Percentiles rank a stretch among this genome's conserved stretches.
These are phyloP conservation scores for Colletotrichum sp. DNA, from an alignment of 2,329 filamentous ascomycete species.

Conservation along the genomic window DNA sequence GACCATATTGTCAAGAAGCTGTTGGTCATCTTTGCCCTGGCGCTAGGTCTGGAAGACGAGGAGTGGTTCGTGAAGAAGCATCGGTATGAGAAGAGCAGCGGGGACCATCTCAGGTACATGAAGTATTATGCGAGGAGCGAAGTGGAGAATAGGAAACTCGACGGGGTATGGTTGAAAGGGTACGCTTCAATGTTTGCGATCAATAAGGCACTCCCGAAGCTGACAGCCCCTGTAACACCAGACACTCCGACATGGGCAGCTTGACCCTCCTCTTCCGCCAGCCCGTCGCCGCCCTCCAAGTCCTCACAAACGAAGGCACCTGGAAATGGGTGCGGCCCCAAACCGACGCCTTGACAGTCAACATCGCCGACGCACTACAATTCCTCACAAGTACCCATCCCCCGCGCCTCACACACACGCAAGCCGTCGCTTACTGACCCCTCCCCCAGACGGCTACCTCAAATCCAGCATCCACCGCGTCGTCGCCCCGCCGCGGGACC, in stretches of 20 bases:
- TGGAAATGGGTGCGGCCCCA: conserved; percentile 33
- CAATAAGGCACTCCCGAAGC: not conserved
- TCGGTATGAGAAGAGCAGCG: conserved; percentile 56
- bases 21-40: conserved; percentile 35
- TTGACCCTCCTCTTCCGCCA: conserved; percentile 62
- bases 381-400: conserved; percentile 41
- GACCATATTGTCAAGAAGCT: conserved; percentile 57
- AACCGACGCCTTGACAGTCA: conserved; percentile 48
- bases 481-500: conserved; percentile 35
- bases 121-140: conserved; percentile 52
- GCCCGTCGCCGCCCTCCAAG: conserved; percentile 58
- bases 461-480: conserved; percentile 39
- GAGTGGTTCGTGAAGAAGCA: conserved; percentile 60
- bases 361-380: conserved; percentile 50
- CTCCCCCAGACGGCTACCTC: conserved; percentile 33
- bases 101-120: conserved; percentile 66
- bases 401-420: not conserved
- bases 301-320: conserved; percentile 45
- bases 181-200: not conserved
- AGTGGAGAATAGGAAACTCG: conserved; percentile 46
- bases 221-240: not conserved
- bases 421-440: not conserved
- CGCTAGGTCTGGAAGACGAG: conserved; percentile 59
- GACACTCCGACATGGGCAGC: conserved; percentile 57
- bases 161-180: conserved; percentile 32